phyloP scores from a whole-genome alignment of 192 early-diverging fungal species.

The Rhizophagus prolifer region DNA sequence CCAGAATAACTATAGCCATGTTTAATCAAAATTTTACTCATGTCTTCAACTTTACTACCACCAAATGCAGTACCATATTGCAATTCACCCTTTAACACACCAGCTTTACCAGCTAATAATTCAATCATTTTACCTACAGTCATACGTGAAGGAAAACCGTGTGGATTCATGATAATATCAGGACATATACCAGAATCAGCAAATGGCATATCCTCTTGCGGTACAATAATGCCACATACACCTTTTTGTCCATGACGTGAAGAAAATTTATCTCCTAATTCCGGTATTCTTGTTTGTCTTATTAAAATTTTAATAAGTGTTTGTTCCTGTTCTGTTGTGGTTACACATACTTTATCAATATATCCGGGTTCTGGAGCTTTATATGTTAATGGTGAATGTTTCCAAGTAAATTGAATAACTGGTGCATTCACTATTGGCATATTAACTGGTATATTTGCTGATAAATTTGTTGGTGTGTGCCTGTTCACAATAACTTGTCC shows the following conservation, averaged over 20 bases:
- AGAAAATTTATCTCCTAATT: constrained; percentile 98
- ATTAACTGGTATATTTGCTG: constrained; percentile 53
- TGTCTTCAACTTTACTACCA: constrained; percentile 92
- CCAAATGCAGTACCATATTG: constrained; percentile 98
- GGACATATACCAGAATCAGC: constrained; percentile 85
- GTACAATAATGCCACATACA: constrained; percentile 94
- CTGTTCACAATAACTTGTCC: constrained; percentile 81
- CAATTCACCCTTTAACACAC: constrained; percentile 84
- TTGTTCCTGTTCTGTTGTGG: constrained; percentile 92
- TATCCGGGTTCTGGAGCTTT: constrained; percentile 89
- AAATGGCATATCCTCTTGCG: constrained; percentile 98
- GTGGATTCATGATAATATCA: constrained; percentile 99
- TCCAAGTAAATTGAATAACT: constrained; percentile 31
- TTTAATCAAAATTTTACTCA: constrained; percentile 89
- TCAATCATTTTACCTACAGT: constrained; percentile 99
- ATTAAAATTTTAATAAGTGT: constrained; percentile 87
- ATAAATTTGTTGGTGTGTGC: constrained; percentile 79
- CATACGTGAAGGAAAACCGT: constrained; percentile 98
- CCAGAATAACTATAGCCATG: constrained; percentile 95
- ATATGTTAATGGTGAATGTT: constrained; percentile 73
- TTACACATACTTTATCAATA: constrained; percentile 81
- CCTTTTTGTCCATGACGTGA: constrained; percentile 98
- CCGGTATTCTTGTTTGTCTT: constrained; percentile 90
- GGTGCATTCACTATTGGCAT: constrained; percentile 22
- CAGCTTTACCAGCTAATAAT: constrained; percentile 93